Conservation (phyloP, 2,329 filamentous ascomycete species). For the Metarhizium humberi region DNA sequence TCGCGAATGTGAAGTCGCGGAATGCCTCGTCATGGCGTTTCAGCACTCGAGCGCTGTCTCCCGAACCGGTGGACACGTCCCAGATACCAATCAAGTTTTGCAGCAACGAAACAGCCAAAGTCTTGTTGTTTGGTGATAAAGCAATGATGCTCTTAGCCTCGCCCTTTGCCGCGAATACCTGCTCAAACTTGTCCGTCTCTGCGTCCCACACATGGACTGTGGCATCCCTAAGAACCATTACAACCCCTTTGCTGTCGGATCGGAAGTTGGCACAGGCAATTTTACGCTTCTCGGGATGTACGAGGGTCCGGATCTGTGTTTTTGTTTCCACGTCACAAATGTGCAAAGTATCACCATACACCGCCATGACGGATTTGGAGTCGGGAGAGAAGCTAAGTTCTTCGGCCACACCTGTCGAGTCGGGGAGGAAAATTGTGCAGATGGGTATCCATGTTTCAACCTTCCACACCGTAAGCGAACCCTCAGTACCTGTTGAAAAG, state of each 20-base stretch:
- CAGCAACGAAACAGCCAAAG: constrained; percentile 7
- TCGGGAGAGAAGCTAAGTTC: constrained; percentile 8
- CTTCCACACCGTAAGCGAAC: constrained; percentile 6
- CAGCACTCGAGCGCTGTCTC: constrained; percentile 7
- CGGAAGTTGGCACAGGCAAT: constrained; percentile 8
- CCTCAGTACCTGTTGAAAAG: constrained; percentile 6
- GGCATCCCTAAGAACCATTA: constrained; percentile 7
- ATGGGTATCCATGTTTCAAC: not conserved
- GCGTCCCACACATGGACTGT: constrained; percentile 7
- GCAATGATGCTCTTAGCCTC: constrained; percentile 8
- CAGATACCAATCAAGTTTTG: constrained; percentile 8
- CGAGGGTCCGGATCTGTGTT: not conserved
- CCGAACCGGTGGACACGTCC: constrained; percentile 7
- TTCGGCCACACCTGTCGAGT: constrained; percentile 6
- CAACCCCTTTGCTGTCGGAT: constrained; percentile 5
- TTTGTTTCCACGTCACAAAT: constrained; percentile 7
- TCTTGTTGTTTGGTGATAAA: constrained; percentile 6
- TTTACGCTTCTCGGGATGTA: constrained; percentile 4
- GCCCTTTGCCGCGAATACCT: constrained; percentile 7
- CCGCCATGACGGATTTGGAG: constrained; percentile 6
- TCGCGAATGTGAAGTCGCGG: constrained; percentile 7
- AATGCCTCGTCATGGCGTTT: constrained; percentile 7
- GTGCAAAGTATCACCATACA: constrained; percentile 7
- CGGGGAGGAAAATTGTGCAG: constrained; percentile 7
- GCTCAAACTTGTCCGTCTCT: constrained; percentile 1